phyloP scores from a whole-genome alignment of 2,329 filamentous ascomycete genomes.

The Bipolaris bicolor region DNA sequence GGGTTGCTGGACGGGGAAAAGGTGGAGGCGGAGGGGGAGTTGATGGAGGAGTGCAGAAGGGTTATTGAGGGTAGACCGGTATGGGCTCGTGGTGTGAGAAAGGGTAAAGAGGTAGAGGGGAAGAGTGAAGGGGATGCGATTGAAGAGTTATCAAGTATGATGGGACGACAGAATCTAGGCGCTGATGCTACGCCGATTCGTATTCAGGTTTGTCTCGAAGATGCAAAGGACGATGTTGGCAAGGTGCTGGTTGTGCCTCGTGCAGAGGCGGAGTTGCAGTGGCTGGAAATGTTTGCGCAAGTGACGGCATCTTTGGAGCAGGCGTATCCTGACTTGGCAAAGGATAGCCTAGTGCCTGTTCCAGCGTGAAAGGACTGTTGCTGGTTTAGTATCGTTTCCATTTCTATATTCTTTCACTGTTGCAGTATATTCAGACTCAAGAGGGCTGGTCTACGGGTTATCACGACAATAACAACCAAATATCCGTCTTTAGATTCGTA shows the following conservation, averaged over 20 bases:
- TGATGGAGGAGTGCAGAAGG: neutral
- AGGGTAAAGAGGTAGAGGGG: no score
- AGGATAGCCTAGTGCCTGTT: neutral
- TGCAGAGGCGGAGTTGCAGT: slow-evolving; percentile 7
- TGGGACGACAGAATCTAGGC: neutral
- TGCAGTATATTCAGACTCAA: neutral
- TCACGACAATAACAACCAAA: neutral
- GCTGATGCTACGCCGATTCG: neutral
- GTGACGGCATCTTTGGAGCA: slow-evolving; percentile 11
- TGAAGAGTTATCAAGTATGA: neutral
- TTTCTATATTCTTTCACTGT: neutral
- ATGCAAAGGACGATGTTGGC: neutral
- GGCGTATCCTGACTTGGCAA: neutral
- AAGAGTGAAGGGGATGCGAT: neutral
- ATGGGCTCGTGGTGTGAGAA: neutral
- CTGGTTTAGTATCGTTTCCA: neutral
- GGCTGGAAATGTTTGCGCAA: slow-evolving; percentile 9
- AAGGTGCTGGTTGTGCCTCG: neutral
- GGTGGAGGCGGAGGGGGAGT: no score
- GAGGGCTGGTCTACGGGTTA: neutral
- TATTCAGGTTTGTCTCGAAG: neutral
- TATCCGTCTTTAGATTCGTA: neutral
- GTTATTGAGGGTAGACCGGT: neutral
- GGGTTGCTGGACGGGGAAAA: neutral
- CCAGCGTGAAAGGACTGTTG: neutral